Evolutionary conservation across 2,329 filamentous ascomycete species (phyloP).

Genomic region (Aspergillus aculeatinus): DNA sequence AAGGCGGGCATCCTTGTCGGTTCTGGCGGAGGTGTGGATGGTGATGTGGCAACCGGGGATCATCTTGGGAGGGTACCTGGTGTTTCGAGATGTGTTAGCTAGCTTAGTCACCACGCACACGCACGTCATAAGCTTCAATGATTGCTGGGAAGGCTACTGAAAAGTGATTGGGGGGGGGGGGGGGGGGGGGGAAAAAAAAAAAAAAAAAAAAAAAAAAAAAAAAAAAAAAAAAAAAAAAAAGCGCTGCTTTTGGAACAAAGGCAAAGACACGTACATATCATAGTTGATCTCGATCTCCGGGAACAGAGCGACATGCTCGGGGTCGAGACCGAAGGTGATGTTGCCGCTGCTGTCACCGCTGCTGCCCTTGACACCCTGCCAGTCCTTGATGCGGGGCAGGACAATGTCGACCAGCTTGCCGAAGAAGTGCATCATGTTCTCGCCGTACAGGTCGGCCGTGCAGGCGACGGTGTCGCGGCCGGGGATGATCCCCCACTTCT

Average conservation of each 20-base stretch:
- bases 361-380: conserved; percentile 72
- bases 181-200: too few species aligned
- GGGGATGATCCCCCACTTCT: conserved; percentile 71
- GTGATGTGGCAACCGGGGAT: conserved; percentile 83
- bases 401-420: conserved; percentile 89
- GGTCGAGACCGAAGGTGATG: conserved; percentile 74
- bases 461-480: conserved; percentile 68
- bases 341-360: conserved; percentile 89
- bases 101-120: not conserved
- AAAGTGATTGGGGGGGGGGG: conserved; percentile 5
- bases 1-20: conserved; percentile 79
- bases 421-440: conserved; percentile 84
- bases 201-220: too few species aligned
- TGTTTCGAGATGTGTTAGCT: not conserved
- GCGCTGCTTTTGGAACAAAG: conserved; percentile 20
- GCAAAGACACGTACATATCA: conserved; percentile 64
- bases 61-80: conserved; percentile 67
- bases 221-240: too few species aligned
- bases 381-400: conserved; percentile 94
- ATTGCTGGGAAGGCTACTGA: too few species aligned
- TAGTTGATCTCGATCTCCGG: conserved; percentile 95
- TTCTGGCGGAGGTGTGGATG: conserved; percentile 79
- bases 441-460: conserved; percentile 74
- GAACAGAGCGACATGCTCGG: conserved; percentile 76
- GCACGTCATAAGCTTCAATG: too few species aligned